These are phyloP conservation scores for Malus orientalis DNA, from an alignment of 306 rosid genomes.

Conservation along the genomic window DNA sequence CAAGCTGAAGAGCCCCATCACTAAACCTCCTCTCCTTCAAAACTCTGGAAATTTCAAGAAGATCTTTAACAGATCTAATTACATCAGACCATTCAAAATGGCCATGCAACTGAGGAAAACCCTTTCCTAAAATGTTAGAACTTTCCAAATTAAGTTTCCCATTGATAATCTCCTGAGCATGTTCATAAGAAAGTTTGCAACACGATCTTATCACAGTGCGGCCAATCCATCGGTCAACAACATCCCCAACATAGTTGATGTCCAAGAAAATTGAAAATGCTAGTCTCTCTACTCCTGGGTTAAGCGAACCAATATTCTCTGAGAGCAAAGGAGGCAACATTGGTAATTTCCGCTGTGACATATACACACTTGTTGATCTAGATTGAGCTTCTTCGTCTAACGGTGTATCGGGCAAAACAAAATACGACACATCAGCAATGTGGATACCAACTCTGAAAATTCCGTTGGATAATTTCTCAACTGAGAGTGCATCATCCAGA, in stretches of 20 bases:
- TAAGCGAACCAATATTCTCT: constrained; percentile 67
- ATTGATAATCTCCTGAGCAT: constrained; percentile 65
- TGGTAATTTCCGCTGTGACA: constrained; percentile 54
- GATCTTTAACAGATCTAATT: constrained; percentile 48
- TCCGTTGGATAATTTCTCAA: constrained; percentile 61
- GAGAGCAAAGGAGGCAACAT: constrained; percentile 75
- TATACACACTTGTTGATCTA: constrained; percentile 75
- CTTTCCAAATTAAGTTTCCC: constrained; percentile 28
- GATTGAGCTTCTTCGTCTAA: constrained; percentile 62
- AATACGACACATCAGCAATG: constrained; percentile 79
- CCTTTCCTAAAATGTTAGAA: constrained; percentile 15
- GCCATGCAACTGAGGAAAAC: constrained; percentile 50
- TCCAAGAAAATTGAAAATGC: constrained; percentile 72
- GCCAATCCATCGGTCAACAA: constrained; percentile 67
- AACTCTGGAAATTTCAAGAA: constrained; percentile 44
- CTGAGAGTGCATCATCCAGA: constrained; percentile 86
- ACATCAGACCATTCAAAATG: constrained; percentile 61
- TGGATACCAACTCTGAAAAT: constrained; percentile 79
- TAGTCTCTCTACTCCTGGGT: constrained; percentile 78
- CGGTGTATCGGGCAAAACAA: constrained; percentile 62
- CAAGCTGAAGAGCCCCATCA: constrained; percentile 73
- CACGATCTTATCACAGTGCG: constrained; percentile 81
- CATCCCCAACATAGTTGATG: constrained; percentile 47
- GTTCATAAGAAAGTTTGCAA: constrained; percentile 83
- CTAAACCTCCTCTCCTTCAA: constrained; percentile 57